phyloP scores from a whole-genome alignment of 1,284 basidiomycete genomes.

The Moesziomyces sp. region DNA sequence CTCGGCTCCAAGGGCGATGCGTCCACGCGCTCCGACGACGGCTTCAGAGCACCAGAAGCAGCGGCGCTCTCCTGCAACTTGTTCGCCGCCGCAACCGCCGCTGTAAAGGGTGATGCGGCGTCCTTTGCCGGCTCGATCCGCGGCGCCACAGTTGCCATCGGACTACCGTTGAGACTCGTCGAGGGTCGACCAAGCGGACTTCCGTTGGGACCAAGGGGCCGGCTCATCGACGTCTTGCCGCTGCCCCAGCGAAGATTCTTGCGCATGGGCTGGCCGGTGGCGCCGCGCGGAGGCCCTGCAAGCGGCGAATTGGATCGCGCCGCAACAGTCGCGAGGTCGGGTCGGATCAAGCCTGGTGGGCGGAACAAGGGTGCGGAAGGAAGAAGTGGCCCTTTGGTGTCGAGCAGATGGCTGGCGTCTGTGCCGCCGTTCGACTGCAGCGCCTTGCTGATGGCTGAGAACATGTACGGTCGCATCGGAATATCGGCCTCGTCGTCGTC shows the following conservation, averaged over 20 bases:
- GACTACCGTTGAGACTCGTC: slow-evolving; percentile 33
- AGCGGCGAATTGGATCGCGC: slow-evolving; percentile 49
- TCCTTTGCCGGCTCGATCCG: not conserved
- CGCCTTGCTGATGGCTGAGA: slow-evolving; percentile 45
- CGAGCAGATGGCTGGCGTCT: slow-evolving; percentile 7
- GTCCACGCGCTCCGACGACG: slow-evolving; percentile 1
- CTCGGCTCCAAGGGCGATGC: slow-evolving; percentile 17
- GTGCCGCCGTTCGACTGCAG: slow-evolving; percentile 30
- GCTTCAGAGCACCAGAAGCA: not conserved
- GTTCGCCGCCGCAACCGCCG: no score
- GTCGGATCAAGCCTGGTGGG: slow-evolving; percentile 25
- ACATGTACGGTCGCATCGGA: slow-evolving; percentile 36
- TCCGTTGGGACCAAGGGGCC: slow-evolving; percentile 44
- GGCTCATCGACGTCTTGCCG: slow-evolving; percentile 60
- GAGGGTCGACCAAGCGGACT: slow-evolving; percentile 35
- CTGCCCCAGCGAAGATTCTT: slow-evolving; percentile 65
- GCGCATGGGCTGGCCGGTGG: slow-evolving; percentile 59
- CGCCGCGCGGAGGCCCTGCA: slow-evolving; percentile 46
- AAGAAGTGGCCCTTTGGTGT: slow-evolving; percentile 32
- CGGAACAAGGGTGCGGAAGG: slow-evolving; percentile 31
- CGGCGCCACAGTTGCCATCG: slow-evolving; percentile 8
- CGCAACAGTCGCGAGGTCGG: slow-evolving; percentile 36
- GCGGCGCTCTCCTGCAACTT: not conserved
- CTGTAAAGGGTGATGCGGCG: no score
- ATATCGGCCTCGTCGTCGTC: slow-evolving; percentile 32